phyloP scores from a whole-genome alignment of 345 rosid genomes.

The Syzygium aromaticum region DNA sequence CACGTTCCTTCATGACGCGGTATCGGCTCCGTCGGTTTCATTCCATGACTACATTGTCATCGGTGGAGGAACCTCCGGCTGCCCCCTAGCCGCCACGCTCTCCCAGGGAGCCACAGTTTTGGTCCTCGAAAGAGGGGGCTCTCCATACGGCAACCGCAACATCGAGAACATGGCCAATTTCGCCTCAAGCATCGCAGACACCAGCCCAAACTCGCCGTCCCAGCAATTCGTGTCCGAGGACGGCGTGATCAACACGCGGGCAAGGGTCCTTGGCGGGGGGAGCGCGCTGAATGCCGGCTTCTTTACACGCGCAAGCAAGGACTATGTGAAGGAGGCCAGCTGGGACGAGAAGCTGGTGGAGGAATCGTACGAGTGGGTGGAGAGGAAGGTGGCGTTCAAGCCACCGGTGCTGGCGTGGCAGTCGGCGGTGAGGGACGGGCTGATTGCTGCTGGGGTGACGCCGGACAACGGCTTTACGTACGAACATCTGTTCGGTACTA shows the following conservation, averaged over 20 bases:
- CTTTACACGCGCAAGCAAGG: conserved; percentile 46
- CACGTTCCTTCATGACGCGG: conserved; percentile 56
- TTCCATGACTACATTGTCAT: conserved; percentile 62
- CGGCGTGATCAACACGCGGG: conserved; percentile 70
- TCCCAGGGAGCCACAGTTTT: conserved; percentile 51
- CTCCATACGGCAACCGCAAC: conserved; percentile 45
- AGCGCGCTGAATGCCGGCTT: conserved; percentile 76
- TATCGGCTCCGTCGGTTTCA: conserved; percentile 32
- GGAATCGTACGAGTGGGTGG: conserved; percentile 67
- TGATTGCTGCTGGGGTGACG: conserved; percentile 49
- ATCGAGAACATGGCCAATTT: conserved; percentile 38
- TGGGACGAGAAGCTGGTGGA: conserved; percentile 42
- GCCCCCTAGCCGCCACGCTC: conserved; percentile 75
- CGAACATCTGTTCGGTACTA: conserved; percentile 63
- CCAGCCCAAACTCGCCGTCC: conserved; percentile 40
- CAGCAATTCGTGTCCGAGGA: conserved; percentile 69
- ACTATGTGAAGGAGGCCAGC: conserved; percentile 31
- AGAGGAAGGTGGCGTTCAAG: conserved; percentile 47
- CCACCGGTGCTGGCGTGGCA: conserved; percentile 59
- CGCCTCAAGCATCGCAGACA: conserved; percentile 25
- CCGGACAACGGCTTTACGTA: conserved; percentile 71
- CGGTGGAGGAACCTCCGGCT: conserved; percentile 88
- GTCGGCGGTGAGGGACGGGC: conserved; percentile 64
- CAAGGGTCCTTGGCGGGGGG: conserved; percentile 84
- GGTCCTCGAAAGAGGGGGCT: conserved; percentile 72